Evolutionary conservation across 1,284 basidiomycete genomes (phyloP).

Genomic region (Ganoderma multipileum): DNA sequence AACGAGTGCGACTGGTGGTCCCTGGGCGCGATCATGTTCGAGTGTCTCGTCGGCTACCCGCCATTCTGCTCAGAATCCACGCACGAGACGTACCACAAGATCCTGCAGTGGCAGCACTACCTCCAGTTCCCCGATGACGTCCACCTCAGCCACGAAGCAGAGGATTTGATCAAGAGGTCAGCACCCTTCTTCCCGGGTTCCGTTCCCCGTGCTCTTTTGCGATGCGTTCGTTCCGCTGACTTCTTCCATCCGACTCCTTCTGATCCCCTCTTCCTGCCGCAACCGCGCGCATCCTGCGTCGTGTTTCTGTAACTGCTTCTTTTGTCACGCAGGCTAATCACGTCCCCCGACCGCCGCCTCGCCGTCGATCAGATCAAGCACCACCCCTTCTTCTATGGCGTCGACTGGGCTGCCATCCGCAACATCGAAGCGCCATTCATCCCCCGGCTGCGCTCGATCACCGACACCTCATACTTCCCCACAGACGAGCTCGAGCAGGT

Average conservation of each 20-base stretch:
- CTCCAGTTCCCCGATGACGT: conserved; percentile 97
- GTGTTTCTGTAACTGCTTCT: conserved; percentile 14
- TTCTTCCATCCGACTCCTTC: neutral
- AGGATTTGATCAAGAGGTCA: conserved; percentile 87
- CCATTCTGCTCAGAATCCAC: conserved; percentile 99
- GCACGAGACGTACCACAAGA: conserved; percentile 98
- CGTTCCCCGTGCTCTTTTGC: neutral
- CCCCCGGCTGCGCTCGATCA: conserved; percentile 90
- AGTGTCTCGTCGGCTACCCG: conserved; percentile 96
- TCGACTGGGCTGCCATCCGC: conserved; percentile 92
- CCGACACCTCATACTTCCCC: conserved; percentile 97
- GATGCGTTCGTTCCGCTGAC: conserved; percentile 2
- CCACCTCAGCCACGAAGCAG: conserved; percentile 91
- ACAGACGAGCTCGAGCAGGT: conserved; percentile 94
- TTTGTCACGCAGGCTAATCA: conserved; percentile 70
- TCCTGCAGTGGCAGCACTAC: conserved; percentile 94
- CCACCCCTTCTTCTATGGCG: conserved; percentile 97
- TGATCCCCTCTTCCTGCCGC: conserved; percentile 2
- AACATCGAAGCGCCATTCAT: conserved; percentile 97
- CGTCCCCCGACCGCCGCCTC: conserved; percentile 81
- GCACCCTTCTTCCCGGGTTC: conserved; percentile 30
- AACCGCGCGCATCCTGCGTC: conserved; percentile 1
- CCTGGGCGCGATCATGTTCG: conserved; percentile 97
- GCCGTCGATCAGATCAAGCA: conserved; percentile 90
- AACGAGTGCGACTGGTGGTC: conserved; percentile 99